Percentiles rank a stretch among this genome's conserved stretches.
Evolutionary conservation across 441 rosid species (phyloP).

Genomic region (Populus trichocarpa): DNA sequence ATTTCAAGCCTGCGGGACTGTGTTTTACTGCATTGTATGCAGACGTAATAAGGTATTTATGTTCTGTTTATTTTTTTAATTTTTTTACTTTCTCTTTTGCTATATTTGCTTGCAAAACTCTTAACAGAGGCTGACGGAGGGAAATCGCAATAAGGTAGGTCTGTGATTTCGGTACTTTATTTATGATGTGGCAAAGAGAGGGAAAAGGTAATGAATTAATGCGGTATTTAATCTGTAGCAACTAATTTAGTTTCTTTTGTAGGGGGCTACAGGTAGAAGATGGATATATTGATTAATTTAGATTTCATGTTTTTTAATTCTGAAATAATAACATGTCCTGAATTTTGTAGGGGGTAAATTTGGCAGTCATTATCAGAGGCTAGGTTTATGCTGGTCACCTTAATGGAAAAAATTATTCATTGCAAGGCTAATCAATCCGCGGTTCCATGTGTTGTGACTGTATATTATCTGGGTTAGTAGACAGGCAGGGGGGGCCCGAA

Average conservation of each 20-base stretch:
- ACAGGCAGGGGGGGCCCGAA: too few relatives aligned
- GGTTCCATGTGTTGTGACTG: neutral
- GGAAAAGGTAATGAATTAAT: neutral
- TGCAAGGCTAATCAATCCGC: neutral
- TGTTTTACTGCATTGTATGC: conserved; percentile 17
- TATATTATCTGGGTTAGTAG: neutral
- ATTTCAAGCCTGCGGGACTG: conserved; percentile 24
- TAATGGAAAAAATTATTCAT: neutral
- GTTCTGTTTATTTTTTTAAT: neutral
- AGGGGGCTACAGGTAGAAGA: neutral
- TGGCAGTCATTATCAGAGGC: too few relatives aligned
- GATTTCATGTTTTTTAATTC: neutral
- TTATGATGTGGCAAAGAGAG: neutral
- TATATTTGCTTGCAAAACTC: neutral
- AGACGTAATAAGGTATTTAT: conserved; percentile 31
- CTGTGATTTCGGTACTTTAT: neutral
- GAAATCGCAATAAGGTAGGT: neutral
- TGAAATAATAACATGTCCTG: neutral
- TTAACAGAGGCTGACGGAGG: neutral
- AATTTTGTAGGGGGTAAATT: neutral
- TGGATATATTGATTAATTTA: neutral
- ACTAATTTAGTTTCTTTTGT: neutral
- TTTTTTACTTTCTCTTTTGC: too few relatives aligned
- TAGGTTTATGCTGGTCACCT: neutral
- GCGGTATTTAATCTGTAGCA: neutral